Evolutionary conservation across 148 eudicot species (phyloP).

Genomic region (Diospyros kaki): DNA sequence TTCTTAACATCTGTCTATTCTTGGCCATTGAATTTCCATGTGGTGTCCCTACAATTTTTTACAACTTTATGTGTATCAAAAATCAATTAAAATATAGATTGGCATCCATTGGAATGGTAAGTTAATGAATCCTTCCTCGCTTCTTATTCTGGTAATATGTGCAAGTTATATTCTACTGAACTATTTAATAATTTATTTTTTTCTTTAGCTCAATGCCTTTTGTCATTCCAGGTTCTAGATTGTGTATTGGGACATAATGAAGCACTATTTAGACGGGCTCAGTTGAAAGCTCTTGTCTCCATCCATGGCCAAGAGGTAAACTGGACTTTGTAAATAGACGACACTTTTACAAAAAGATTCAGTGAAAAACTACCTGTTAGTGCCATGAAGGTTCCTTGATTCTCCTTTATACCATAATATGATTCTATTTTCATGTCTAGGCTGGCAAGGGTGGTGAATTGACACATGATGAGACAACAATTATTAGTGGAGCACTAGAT

Average conservation of each 20-base stretch:
- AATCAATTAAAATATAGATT: not conserved
- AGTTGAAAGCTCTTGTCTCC: slow-evolving; percentile 83
- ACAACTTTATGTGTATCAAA: not conserved
- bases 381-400: not conserved
- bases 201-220: not conserved
- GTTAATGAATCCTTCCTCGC: not conserved
- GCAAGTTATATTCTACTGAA: not conserved
- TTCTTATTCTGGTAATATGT: not conserved
- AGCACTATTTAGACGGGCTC: slow-evolving; percentile 87
- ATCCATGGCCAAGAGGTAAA: slow-evolving; percentile 85
- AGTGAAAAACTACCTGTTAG: not conserved
- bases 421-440: slow-evolving; percentile 26
- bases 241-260: slow-evolving; percentile 77
- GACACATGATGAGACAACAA: slow-evolving; percentile 92
- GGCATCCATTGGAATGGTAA: not conserved
- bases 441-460: slow-evolving; percentile 95
- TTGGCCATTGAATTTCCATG: not conserved
- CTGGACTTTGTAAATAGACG: not conserved
- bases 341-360: not conserved
- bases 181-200: not conserved
- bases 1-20: not conserved
- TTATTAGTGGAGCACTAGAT: slow-evolving; percentile 89
- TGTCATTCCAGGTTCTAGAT: slow-evolving; percentile 64
- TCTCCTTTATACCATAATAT: slow-evolving; percentile 2
- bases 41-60: not conserved